Base-by-base conservation (phyloP, 2,329 filamentous ascomycete species). In the Colletotrichum shisoi region DNA sequence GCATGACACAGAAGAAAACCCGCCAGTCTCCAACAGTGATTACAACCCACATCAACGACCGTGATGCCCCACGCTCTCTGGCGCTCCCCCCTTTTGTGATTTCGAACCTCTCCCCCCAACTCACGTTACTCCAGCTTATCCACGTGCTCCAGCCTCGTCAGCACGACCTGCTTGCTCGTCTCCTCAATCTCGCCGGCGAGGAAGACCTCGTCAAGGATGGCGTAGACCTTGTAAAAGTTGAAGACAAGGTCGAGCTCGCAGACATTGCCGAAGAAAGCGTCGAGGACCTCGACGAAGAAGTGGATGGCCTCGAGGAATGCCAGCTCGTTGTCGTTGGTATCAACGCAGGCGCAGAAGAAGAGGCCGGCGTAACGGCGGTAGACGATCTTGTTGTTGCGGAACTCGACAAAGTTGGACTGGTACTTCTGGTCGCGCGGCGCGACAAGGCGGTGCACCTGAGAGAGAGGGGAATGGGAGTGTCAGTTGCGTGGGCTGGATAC, bases 341-440 rank as follows among this genome's bases (percentile, higher is more conserved):
- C 95, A 77, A 99, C 95, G 80, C 95, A 98, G 61, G 94, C 96
- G 84, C 95, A 99, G 84, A 99, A 99, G 87, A 99, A 99, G 67
- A 99, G 88, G 0, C 95, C 95, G 0, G 95, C 95, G 81, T 99
- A 99, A 70, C 95, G 91, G 51, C 96, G 91, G 83, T 99, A 99
- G 61, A 99, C 93, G 74, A 99, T 91, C 83, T 97, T 98, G 77
- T 94, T 93, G 81, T 93, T 92, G 72, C 92, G 91, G 82, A 91
- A 90, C 81, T 99, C 95, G 85, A 99, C 95, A 76, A 99, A 99
- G 83, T 99, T 99, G 81, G 93, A 97, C 79, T 99, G 95, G 84
- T 99, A 97, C 78, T 99, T 99, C 78, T 99, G 95, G 81, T 99
- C 95, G 76, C 95, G 92, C 7, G 95, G 95, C 0, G 95, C 95